Conservation (phyloP, 139 green algal species). For the Tetradesmus obliquus region DNA sequence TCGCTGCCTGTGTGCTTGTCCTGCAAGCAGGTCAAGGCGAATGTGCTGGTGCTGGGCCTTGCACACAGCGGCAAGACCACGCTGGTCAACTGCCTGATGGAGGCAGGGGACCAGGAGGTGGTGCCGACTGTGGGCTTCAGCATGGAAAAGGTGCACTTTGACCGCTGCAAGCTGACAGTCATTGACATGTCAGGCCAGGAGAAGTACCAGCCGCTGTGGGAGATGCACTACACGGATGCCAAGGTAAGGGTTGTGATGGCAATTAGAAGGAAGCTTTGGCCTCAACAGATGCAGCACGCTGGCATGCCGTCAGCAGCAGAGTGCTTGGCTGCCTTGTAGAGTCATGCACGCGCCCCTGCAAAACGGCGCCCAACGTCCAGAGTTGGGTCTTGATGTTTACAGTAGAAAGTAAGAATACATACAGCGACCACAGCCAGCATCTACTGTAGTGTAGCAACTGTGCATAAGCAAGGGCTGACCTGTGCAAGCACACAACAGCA, state of each 20-base stretch:
- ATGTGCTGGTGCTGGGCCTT: conserved; percentile 57
- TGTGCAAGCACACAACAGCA: no score
- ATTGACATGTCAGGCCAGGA: conserved; percentile 67
- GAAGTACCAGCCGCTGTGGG: conserved; percentile 65
- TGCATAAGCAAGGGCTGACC: no score
- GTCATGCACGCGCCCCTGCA: no score
- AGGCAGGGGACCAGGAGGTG: conserved; percentile 36
- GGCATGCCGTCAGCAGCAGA: background rate
- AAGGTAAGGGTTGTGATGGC: conserved; percentile 31
- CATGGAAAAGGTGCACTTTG: conserved; percentile 60
- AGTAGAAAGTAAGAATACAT: no score
- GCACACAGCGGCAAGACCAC: conserved; percentile 65
- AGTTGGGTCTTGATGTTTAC: no score
- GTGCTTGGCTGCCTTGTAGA: no score
- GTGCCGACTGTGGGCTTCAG: conserved; percentile 61
- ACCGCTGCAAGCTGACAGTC: conserved; percentile 52
- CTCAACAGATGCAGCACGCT: background rate
- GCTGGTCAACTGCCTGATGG: conserved; percentile 47
- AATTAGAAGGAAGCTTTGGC: background rate
- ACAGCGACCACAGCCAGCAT: no score
- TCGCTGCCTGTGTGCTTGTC: background rate
- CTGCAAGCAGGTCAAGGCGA: conserved; percentile 46
- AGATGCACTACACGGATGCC: conserved; percentile 59
- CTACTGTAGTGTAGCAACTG: no score
- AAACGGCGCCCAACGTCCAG: no score